phyloP scores from a whole-genome alignment of 352 stramenopile species.

The Globisporangium cystogenes region DNA sequence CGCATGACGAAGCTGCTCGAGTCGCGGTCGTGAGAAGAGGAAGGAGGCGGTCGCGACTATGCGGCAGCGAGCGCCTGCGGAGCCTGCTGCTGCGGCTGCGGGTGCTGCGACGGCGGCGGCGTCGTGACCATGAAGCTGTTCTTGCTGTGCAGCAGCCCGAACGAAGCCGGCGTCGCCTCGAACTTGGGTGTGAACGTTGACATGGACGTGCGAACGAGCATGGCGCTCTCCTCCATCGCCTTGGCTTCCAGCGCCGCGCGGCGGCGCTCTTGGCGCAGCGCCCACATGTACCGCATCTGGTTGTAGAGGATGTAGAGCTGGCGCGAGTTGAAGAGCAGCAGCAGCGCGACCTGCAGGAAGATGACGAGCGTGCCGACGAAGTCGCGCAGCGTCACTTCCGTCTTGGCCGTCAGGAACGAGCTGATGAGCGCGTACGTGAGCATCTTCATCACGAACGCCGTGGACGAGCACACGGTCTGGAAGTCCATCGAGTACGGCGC shows the following conservation, averaged over 20 bases:
- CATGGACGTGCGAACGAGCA: slow-evolving; percentile 26
- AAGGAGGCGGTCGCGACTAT: slow-evolving; percentile 5
- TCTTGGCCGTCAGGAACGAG: slow-evolving; percentile 56
- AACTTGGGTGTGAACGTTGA: slow-evolving; percentile 31
- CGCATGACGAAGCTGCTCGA: slow-evolving; percentile 53
- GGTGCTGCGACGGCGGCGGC: slow-evolving; percentile 1
- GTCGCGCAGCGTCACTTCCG: slow-evolving; percentile 37
- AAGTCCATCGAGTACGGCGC: slow-evolving; percentile 67
- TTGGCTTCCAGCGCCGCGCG: slow-evolving; percentile 19
- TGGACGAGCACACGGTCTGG: slow-evolving; percentile 61
- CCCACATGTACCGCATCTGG: slow-evolving; percentile 61
- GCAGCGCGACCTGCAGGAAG: slow-evolving; percentile 50
- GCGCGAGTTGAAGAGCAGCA: slow-evolving; percentile 71
- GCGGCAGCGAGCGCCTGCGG: slow-evolving; percentile 13
- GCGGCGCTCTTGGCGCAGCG: slow-evolving; percentile 34
- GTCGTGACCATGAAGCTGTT: slow-evolving; percentile 23
- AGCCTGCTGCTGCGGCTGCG: neutral
- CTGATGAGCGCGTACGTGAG: slow-evolving; percentile 78
- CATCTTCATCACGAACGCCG: slow-evolving; percentile 81
- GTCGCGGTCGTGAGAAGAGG: slow-evolving; percentile 12
- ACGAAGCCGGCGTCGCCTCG: slow-evolving; percentile 21
- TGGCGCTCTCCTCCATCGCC: slow-evolving; percentile 19
- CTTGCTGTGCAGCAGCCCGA: slow-evolving; percentile 27
- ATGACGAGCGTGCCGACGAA: slow-evolving; percentile 64
- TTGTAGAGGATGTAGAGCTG: slow-evolving; percentile 78